Evolutionary conservation across 805 yeast species (phyloP).

Genomic region (Kuraishia borneana): DNA sequence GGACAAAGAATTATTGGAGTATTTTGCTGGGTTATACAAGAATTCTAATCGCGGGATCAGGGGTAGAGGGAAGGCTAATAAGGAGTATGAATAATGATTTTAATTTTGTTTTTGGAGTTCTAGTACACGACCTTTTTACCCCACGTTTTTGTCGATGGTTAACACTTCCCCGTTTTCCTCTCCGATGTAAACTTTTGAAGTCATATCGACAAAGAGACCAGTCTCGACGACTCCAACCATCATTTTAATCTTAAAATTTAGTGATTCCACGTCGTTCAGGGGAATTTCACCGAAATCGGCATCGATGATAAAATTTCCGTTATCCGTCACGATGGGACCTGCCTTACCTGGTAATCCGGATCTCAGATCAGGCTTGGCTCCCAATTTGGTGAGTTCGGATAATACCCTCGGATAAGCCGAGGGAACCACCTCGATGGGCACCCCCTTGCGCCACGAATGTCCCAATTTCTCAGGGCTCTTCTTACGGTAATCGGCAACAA

Average conservation of each 20-base stretch:
- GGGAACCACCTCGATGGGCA: slow-evolving; percentile 94
- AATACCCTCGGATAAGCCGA: slow-evolving; percentile 71
- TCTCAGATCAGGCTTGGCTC: slow-evolving; percentile 62
- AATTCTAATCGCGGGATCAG: slow-evolving; percentile 86
- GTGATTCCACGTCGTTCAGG: slow-evolving; percentile 24
- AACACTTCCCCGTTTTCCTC: slow-evolving; percentile 50
- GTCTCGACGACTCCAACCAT: slow-evolving; percentile 95
- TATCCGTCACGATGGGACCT: slow-evolving; percentile 94
- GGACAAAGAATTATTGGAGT: slow-evolving; percentile 61
- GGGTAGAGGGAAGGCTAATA: slow-evolving; percentile 61
- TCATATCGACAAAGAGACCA: slow-evolving; percentile 73
- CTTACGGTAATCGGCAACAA: slow-evolving; percentile 91
- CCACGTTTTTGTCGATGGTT: background rate
- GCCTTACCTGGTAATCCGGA: slow-evolving; percentile 90
- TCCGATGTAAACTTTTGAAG: slow-evolving; percentile 81
- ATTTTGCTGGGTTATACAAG: slow-evolving; percentile 75
- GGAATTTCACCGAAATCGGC: slow-evolving; percentile 83
- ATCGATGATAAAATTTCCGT: slow-evolving; percentile 86
- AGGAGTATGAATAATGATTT: background rate
- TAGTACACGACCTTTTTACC: background rate
- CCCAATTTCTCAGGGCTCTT: slow-evolving; percentile 62
- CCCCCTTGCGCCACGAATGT: slow-evolving; percentile 74
- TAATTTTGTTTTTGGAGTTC: too few species aligned
- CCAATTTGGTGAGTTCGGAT: slow-evolving; percentile 47
- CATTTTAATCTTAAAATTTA: slow-evolving; percentile 58